Conservation (phyloP, 257 asterid genomes). For the Przewalskia tangutica region DNA sequence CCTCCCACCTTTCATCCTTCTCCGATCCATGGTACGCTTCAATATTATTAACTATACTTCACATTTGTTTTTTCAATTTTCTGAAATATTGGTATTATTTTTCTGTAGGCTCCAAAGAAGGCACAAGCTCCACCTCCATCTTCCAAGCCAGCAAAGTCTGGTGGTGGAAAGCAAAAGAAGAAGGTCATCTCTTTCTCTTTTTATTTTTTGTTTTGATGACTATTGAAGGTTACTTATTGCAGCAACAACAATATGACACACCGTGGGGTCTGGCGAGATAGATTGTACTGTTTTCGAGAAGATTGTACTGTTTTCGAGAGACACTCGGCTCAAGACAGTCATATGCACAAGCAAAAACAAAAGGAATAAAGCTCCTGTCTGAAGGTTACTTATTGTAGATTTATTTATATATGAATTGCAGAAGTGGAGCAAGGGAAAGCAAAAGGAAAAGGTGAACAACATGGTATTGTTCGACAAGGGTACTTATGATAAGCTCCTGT, state of each 20-base stretch:
- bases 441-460: conserved; percentile 97
- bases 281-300: too few species aligned
- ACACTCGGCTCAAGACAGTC: too few species aligned
- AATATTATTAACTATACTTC: too few species aligned
- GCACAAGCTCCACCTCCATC: conserved; percentile 86
- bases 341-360: too few species aligned
- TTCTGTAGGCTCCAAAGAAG: conserved; percentile 84
- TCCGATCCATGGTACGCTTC: too few species aligned
- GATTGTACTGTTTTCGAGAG: too few species aligned
- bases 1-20: too few species aligned
- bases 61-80: too few species aligned
- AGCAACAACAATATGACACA: too few species aligned
- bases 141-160: conserved; percentile 86
- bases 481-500: conserved; percentile 68
- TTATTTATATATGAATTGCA: conserved; percentile 27
- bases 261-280: too few species aligned
- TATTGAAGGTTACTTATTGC: too few species aligned
- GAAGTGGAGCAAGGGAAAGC: conserved; percentile 82
- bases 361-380: too few species aligned
- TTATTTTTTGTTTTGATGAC: background rate
- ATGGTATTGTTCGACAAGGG: conserved; percentile 79
- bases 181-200: conserved; percentile 33
- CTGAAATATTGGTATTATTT: background rate
- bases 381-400: background rate
- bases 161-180: conserved; percentile 95